Evolutionary conservation across 179 eudicot genomes (phyloP).

Genomic region (Camellia oleifera): DNA sequence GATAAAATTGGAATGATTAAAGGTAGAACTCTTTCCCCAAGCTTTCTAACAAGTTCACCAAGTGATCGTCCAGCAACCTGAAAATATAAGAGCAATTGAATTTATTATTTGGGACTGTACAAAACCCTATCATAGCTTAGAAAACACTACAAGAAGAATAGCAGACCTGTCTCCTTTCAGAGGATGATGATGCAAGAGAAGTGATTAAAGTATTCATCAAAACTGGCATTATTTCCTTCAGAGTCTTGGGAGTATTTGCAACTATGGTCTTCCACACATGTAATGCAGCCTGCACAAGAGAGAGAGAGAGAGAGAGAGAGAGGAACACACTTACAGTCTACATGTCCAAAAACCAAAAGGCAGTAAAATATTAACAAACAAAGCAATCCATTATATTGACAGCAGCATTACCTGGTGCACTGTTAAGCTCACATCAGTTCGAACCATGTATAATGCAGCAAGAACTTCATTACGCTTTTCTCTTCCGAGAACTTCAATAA

Average conservation of each 20-base stretch:
- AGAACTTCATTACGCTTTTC: slow-evolving; percentile 96
- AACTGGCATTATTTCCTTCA: slow-evolving; percentile 98
- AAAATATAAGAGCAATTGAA: slow-evolving; percentile 12
- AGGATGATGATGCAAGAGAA: slow-evolving; percentile 94
- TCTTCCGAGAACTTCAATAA: slow-evolving; percentile 91
- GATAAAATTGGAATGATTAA: slow-evolving; percentile 88
- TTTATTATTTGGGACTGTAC: background rate
- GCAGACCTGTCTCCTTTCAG: slow-evolving; percentile 95
- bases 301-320: background rate
- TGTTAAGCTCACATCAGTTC: slow-evolving; percentile 90
- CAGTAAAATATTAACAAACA: background rate
- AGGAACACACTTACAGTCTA: background rate
- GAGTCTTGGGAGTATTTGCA: slow-evolving; percentile 93
- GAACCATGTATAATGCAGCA: slow-evolving; percentile 98
- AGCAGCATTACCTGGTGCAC: slow-evolving; percentile 80
- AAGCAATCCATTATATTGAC: background rate
- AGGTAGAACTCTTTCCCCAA: slow-evolving; percentile 98
- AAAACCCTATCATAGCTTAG: slow-evolving; percentile 2
- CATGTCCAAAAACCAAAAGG: background rate
- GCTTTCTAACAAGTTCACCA: slow-evolving; percentile 98
- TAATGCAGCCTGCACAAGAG: slow-evolving; percentile 71
- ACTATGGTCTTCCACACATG: slow-evolving; percentile 99
- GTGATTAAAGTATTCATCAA: slow-evolving; percentile 82
- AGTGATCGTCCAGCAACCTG: slow-evolving; percentile 93
- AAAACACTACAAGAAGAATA: background rate